A percentile compares a stretch with the other conserved stretches of the same genome.
phyloP scores from a whole-genome alignment of 1,139 yeast genomes.

The Entelexis sorbosivorans region DNA sequence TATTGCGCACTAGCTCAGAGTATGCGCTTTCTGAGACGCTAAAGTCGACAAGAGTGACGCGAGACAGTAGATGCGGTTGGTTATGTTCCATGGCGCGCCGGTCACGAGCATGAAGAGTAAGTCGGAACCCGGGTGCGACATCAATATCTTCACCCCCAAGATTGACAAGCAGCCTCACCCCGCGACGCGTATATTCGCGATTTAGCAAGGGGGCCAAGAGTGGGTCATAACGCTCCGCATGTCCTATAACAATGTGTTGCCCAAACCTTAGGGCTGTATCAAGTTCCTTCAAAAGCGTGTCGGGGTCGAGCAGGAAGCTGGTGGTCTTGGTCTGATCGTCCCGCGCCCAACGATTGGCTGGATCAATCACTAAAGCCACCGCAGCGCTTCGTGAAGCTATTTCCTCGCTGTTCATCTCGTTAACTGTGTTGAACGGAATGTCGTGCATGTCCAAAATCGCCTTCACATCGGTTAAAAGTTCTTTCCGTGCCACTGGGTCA shows the following conservation, averaged over 20 bases:
- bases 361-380: slow-evolving; percentile 60
- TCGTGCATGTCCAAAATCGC: slow-evolving; percentile 17
- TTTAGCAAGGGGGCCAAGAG: slow-evolving; percentile 51
- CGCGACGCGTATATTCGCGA: slow-evolving; percentile 50
- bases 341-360: slow-evolving; percentile 32
- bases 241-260: slow-evolving; percentile 56
- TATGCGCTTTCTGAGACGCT: slow-evolving; percentile 58
- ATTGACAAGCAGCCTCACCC: slow-evolving; percentile 56
- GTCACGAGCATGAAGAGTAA: slow-evolving; percentile 55
- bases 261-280: slow-evolving; percentile 84
- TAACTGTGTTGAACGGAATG: neutral
- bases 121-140: slow-evolving; percentile 49
- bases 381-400: slow-evolving; percentile 26
- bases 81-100: slow-evolving; percentile 36
- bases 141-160: slow-evolving; percentile 60
- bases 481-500: slow-evolving; percentile 44
- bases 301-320: slow-evolving; percentile 48
- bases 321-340: slow-evolving; percentile 37
- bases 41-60: slow-evolving; percentile 59
- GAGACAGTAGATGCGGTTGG: slow-evolving; percentile 29
- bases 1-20: slow-evolving; percentile 51
- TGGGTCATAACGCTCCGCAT: slow-evolving; percentile 75
- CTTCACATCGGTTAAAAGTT: slow-evolving; percentile 36
- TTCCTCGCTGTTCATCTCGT: neutral
- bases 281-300: slow-evolving; percentile 52